Conservation (phyloP, 129 eudicot genomes). For the Smallanthus sonchifolius region DNA sequence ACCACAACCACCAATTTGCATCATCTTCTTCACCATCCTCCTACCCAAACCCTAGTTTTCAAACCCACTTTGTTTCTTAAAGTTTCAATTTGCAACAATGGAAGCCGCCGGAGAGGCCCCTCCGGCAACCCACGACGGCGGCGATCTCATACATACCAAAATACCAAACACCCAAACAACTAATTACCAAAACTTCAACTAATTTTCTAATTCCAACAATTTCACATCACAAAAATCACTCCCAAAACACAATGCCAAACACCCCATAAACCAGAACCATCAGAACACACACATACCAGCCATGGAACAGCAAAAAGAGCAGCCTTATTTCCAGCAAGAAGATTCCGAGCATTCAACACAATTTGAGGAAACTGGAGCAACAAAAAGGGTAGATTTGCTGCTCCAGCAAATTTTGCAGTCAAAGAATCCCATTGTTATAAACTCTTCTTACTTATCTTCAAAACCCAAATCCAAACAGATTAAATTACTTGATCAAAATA, state of each 20-base stretch:
- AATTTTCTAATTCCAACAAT: background rate
- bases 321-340: conserved; percentile 65
- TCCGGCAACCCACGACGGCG: too few relatives aligned
- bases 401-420: conserved; percentile 82
- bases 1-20: too few relatives aligned
- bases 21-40: too few relatives aligned
- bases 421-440: conserved; percentile 83
- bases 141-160: too few relatives aligned
- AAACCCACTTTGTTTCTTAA: too few relatives aligned
- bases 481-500: conserved; percentile 3
- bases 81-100: too few relatives aligned
- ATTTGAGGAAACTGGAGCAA: conserved; percentile 93
- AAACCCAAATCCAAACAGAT: background rate
- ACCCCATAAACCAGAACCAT: background rate
- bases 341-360: conserved; percentile 83
- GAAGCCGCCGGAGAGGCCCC: too few relatives aligned
- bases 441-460: conserved; percentile 26
- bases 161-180: background rate
- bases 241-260: background rate
- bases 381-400: conserved; percentile 81
- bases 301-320: conserved; percentile 94
- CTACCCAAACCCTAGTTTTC: too few relatives aligned
- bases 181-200: background rate
- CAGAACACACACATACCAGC: conserved; percentile 58
- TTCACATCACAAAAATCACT: background rate